phyloP scores from a whole-genome alignment of 2,329 filamentous ascomycete species.

The Pestalotiopsis sp. region DNA sequence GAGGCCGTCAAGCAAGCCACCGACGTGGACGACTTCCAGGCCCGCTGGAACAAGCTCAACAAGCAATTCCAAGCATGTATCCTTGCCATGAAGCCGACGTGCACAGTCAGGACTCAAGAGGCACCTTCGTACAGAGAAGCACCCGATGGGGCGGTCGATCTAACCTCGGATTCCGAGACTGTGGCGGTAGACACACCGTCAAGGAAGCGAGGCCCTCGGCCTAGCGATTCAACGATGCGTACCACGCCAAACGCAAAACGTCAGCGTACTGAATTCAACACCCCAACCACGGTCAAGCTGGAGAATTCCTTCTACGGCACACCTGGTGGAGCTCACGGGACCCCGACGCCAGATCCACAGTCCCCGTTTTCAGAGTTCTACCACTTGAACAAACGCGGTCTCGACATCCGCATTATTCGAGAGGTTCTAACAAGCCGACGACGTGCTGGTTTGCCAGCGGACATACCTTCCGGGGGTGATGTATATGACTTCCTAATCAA shows the following conservation, averaged over 20 bases:
- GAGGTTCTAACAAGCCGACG: constrained; percentile 54
- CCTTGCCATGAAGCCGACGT: constrained; percentile 33
- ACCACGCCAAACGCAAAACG: constrained; percentile 24
- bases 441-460: constrained; percentile 54
- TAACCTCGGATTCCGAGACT: constrained; percentile 24
- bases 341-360: constrained; percentile 24
- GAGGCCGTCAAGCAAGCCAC: constrained; percentile 53
- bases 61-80: constrained; percentile 33
- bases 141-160: constrained; percentile 20
- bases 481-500: constrained; percentile 60
- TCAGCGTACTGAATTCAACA: constrained; percentile 18
- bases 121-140: constrained; percentile 17
- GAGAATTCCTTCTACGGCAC: constrained; percentile 28
- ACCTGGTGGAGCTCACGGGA: constrained; percentile 23
- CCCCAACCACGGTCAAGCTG: constrained; percentile 33
- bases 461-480: constrained; percentile 53
- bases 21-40: constrained; percentile 43
- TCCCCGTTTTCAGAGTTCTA: constrained; percentile 39
- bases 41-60: constrained; percentile 31
- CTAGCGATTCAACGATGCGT: constrained; percentile 31
- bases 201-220: constrained; percentile 21
- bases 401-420: constrained; percentile 52
- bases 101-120: constrained; percentile 26
- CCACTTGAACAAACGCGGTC: constrained; percentile 38
- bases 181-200: constrained; percentile 20